phyloP scores from a whole-genome alignment of 345 rosid genomes.

The Syzygium grande region DNA sequence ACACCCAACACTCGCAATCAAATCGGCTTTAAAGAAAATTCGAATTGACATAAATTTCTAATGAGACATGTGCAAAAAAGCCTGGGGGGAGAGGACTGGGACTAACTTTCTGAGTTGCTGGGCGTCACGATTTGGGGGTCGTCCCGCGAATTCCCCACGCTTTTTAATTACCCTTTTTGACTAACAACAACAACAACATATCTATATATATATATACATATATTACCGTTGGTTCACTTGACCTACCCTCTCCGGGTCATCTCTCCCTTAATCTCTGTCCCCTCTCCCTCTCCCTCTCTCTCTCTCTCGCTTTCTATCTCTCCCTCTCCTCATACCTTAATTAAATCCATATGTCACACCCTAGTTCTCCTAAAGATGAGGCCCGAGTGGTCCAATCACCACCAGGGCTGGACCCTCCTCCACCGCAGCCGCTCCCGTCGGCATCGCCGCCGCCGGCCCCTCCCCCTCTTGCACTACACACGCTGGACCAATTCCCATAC shows the following conservation, averaged over 20 bases:
- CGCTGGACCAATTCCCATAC: slow-evolving; percentile 7
- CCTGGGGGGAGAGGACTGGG: background rate
- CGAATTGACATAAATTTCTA: background rate
- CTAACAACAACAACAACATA: background rate
- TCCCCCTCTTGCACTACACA: slow-evolving; percentile 7
- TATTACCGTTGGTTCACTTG: background rate
- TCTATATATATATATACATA: too few species aligned
- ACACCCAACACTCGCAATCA: background rate
- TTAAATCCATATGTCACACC: background rate
- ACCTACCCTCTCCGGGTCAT: background rate
- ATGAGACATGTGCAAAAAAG: background rate
- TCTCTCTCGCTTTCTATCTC: background rate
- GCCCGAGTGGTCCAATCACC: slow-evolving; percentile 1
- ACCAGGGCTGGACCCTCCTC: background rate
- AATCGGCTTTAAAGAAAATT: background rate
- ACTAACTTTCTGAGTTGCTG: background rate
- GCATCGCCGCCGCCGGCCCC: background rate
- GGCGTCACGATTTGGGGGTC: background rate
- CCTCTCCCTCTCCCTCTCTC: background rate
- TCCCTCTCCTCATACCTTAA: background rate
- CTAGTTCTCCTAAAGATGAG: background rate
- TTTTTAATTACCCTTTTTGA: slow-evolving; percentile 6
- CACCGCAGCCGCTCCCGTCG: background rate
- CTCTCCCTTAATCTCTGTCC: background rate
- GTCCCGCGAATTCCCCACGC: slow-evolving; percentile 47